Percentiles rank a stretch among this genome's conserved stretches.
Conservation (phyloP, 1,284 basidiomycete species). For the Ustilago xerochloae region DNA sequence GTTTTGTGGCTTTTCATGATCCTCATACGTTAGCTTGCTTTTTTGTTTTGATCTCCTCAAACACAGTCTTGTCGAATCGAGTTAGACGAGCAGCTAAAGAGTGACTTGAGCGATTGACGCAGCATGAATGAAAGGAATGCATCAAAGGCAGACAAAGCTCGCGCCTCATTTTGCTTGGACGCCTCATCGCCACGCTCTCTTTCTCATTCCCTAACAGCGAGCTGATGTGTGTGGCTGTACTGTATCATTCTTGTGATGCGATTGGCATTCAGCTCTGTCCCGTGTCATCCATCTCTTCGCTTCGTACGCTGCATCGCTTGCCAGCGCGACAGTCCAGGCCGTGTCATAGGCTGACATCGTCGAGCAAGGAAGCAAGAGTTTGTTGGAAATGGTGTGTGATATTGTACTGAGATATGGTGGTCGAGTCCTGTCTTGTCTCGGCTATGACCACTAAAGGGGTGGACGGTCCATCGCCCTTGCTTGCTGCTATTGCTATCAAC, state of each 20-base stretch:
- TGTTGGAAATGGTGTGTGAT: not conserved
- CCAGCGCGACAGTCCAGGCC: not conserved
- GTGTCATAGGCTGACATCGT: not conserved
- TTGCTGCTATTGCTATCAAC: not conserved
- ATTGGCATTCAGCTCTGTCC: not conserved
- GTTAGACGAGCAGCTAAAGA: no score
- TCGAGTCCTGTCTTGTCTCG: conserved; percentile 6
- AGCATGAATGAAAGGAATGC: not conserved
- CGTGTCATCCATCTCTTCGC: not conserved
- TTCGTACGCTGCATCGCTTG: not conserved
- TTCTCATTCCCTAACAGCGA: not conserved
- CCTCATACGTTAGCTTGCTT: no score
- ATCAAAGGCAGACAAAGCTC: not conserved
- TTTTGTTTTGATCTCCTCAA: no score
- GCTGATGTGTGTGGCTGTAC: not conserved
- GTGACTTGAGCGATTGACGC: no score
- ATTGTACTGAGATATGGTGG: no score
- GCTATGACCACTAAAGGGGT: not conserved
- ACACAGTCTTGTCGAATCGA: no score
- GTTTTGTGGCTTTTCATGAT: no score
- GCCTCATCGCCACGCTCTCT: not conserved
- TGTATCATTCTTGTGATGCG: not conserved
- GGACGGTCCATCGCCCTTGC: not conserved
- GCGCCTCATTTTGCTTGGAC: not conserved
- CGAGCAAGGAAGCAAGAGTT: not conserved